A percentile compares a stretch with the other conserved stretches of the same genome.
Evolutionary conservation across 352 stramenopile species (phyloP).

Genomic region (Pythium periplocum): DNA sequence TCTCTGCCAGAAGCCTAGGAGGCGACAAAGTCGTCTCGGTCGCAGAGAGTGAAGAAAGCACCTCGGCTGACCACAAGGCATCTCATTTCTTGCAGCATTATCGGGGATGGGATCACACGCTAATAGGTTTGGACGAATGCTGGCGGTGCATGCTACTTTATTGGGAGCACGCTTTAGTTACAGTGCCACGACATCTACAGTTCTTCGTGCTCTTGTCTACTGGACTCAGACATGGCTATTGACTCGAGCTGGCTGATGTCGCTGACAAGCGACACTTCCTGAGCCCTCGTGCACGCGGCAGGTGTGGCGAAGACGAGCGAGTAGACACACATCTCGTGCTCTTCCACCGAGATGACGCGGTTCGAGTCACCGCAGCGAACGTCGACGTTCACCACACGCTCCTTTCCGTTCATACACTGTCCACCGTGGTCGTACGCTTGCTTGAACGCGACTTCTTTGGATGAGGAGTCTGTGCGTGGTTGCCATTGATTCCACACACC

Average conservation of each 20-base stretch:
- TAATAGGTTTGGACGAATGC: no score
- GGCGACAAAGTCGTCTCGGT: no score
- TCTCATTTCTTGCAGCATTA: no score
- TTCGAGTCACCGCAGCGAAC: constrained; percentile 74
- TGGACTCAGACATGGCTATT: no score
- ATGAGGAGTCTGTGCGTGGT: not conserved
- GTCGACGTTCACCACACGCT: constrained; percentile 62
- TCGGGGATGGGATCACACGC: no score
- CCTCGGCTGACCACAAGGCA: no score
- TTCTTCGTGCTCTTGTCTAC: no score
- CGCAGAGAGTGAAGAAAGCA: no score
- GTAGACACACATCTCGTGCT: constrained; percentile 90
- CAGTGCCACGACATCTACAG: no score
- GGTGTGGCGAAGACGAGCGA: constrained; percentile 74
- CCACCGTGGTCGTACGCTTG: constrained; percentile 77
- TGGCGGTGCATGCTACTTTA: no score
- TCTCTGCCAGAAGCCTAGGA: no score
- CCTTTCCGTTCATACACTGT: constrained; percentile 80
- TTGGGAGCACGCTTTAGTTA: no score
- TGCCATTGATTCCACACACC: constrained; percentile 67
- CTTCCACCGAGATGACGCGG: constrained; percentile 80
- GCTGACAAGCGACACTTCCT: constrained; percentile 10
- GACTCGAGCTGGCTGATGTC: constrained; percentile 11
- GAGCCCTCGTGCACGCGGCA: constrained; percentile 37
- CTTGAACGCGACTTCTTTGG: constrained; percentile 3